Evolutionary conservation across 129 eudicot species (phyloP), one percentile per base, ranked within the genome.

Genomic region (Tanacetum coccineum): DNA sequence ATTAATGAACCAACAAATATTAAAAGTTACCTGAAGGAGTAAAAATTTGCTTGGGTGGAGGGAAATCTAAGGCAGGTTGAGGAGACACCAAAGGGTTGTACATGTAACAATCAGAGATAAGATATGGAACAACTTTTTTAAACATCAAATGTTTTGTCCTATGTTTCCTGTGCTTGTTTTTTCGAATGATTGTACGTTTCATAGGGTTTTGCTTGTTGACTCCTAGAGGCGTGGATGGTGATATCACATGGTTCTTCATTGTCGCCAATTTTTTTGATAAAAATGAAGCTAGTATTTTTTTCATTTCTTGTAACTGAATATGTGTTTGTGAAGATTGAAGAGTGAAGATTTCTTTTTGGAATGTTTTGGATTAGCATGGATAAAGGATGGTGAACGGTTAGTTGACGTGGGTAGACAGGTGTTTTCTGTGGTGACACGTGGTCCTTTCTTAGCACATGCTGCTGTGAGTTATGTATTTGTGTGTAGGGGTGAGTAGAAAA

Each of bases 51-150:
- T 60, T 68, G 4, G 80, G 80, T 40, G 80, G 74, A 69, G 70
- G 65, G 45, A 42, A 26, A 75, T 68, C 75, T 13, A 75, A 68
- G 30, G 70, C 13, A 64, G 75, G 75, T 68, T 61, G 80, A 40
- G 70, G 70, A 61, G 65, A 68, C 19, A 76, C 63, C 44, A 68
- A 26, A 52, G 70, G 75, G 46, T 62, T 76, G 44, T 76, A 76
- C 80, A 76, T 59, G 47, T 68, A 62, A 42, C 10, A 61, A 68
- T 76, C 80, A n/a, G 80, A 68, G 42, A 68, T 0, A 51, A 76
- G 75, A 32, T 76, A 76, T 3, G 75, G 44, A 60, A 61, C 28
- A 25, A 60, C 58, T 60, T 75, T 68, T 4, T 75, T 60, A 3
- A 75, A 42, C 14, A 60, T 11, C 65, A 68, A 52, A 51, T 68